Percentiles rank a stretch among this genome's conserved stretches.
Evolutionary conservation across 768 basidiomycete species (phyloP).

Genomic region (Xerocomus brunneocitrinus): DNA sequence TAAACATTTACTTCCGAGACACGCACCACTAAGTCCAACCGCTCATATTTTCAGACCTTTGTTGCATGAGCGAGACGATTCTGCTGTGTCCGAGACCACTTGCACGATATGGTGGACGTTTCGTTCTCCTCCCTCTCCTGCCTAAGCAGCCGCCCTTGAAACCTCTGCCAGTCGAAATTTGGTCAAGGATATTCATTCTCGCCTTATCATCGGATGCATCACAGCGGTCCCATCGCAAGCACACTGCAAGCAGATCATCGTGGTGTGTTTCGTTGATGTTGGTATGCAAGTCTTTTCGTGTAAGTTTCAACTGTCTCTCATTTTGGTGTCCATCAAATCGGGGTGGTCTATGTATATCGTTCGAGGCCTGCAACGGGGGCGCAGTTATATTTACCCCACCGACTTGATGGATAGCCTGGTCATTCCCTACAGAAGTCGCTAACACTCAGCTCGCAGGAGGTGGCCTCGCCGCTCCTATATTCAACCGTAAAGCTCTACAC

Average conservation of each 20-base stretch:
- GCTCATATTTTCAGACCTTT: neutral
- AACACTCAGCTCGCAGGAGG: slow-evolving; percentile 41
- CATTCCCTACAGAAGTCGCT: slow-evolving; percentile 6
- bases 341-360: neutral
- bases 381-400: neutral
- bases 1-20: slow-evolving; percentile 3
- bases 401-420: neutral
- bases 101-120: slow-evolving; percentile 50
- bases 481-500: slow-evolving; percentile 44
- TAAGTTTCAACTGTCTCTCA: slow-evolving; percentile 21
- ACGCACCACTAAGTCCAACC: neutral
- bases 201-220: slow-evolving; percentile 20
- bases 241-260: slow-evolving; percentile 1
- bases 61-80: slow-evolving; percentile 37
- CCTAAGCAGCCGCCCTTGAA: slow-evolving; percentile 48
- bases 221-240: slow-evolving; percentile 5
- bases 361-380: neutral
- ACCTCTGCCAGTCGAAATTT: slow-evolving; percentile 65
- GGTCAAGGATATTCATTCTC: slow-evolving; percentile 56
- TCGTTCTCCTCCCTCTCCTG: slow-evolving; percentile 66
- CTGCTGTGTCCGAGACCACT: slow-evolving; percentile 67
- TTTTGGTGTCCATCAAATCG: neutral
- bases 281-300: slow-evolving; percentile 40
- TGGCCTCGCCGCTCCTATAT: slow-evolving; percentile 65
- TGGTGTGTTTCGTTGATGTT: slow-evolving; percentile 30